Conservation (phyloP, 2,329 filamentous ascomycete species). For the Ceratocystis lukuohia region DNA sequence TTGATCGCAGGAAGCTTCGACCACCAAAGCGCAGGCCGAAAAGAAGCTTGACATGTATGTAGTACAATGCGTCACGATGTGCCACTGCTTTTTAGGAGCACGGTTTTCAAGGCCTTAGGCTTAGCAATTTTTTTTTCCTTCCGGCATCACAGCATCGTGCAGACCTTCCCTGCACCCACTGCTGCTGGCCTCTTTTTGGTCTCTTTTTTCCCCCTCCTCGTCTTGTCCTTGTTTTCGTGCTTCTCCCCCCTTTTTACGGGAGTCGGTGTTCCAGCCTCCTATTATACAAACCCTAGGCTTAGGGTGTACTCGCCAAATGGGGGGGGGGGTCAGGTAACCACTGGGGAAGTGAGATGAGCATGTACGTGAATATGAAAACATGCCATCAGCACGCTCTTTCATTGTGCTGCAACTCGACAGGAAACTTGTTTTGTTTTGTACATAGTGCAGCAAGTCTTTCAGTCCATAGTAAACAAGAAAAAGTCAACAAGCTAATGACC, state of each 20-base stretch:
- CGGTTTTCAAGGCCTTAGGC: background rate
- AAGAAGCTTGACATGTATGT: conserved; percentile 6
- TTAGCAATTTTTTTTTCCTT: background rate
- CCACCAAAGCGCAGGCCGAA: background rate
- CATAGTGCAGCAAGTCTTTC: background rate
- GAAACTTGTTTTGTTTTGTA: background rate
- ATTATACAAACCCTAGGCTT: background rate
- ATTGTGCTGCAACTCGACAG: background rate
- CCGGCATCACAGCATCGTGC: background rate
- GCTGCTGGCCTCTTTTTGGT: background rate
- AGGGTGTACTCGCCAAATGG: background rate
- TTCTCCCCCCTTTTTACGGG: background rate
- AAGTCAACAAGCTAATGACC: background rate
- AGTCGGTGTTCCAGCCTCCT: background rate
- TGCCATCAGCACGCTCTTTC: background rate
- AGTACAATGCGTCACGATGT: background rate
- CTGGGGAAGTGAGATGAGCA: too few species aligned
- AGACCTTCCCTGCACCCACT: too few species aligned
- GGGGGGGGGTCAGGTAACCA: too few species aligned
- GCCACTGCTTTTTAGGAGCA: background rate
- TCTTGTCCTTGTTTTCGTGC: background rate
- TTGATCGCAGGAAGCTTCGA: background rate
- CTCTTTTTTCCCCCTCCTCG: background rate
- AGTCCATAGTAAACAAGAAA: background rate
- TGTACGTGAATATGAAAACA: too few species aligned